Percentiles rank a stretch among this genome's conserved stretches.
Conservation (phyloP, 2,329 filamentous ascomycete species). For the Gnomoniopsis sp. region DNA sequence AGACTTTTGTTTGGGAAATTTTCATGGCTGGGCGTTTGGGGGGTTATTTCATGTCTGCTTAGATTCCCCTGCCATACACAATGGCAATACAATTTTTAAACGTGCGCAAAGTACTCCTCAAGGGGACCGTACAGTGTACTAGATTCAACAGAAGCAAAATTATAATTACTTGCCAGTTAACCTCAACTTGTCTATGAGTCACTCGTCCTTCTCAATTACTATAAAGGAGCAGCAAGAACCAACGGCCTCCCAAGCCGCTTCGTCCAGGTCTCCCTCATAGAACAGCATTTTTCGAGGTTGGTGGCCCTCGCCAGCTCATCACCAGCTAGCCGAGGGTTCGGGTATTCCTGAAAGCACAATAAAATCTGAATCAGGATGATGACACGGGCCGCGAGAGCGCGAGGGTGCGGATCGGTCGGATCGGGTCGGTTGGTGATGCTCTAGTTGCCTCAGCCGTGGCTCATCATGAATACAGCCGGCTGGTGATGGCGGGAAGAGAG, state of each 20-base stretch:
- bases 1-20: not conserved
- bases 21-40: slow-evolving; percentile 15
- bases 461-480: not conserved
- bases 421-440: not conserved
- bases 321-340: not conserved
- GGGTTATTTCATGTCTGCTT: slow-evolving; percentile 3
- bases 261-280: not conserved
- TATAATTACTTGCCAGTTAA: slow-evolving; percentile 8
- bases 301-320: not conserved
- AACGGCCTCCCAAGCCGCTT: not conserved
- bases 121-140: slow-evolving; percentile 6
- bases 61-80: slow-evolving; percentile 14
- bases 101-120: not conserved
- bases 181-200: not conserved
- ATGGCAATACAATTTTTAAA: not conserved
- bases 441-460: not conserved
- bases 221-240: not conserved
- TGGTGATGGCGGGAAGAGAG: slow-evolving; percentile 3
- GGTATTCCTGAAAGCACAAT: not conserved
- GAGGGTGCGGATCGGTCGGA: not conserved
- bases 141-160: slow-evolving; percentile 10
- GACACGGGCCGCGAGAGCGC: no score
- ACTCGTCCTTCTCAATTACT: not conserved
- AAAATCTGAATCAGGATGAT: no score
- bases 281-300: no score